A percentile compares a stretch with the other conserved stretches of the same genome.
These are phyloP conservation scores for Xylaria grammica DNA, from an alignment of 495 filamentous ascomycete genomes.

Conservation along the genomic window DNA sequence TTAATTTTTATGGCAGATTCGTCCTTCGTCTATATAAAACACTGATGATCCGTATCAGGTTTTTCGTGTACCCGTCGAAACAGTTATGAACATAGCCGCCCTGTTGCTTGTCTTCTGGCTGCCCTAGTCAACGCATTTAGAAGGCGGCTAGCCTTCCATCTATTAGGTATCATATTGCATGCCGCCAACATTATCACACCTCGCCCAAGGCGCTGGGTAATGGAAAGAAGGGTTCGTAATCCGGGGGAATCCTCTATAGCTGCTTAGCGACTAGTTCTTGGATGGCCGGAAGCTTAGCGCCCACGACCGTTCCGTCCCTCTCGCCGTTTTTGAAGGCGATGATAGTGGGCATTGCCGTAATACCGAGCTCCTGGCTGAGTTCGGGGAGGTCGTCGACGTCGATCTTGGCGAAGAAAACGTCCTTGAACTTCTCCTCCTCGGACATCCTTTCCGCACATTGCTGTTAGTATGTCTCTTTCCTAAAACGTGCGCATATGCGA, in stretches of 20 bases:
- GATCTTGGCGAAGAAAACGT: conserved; percentile 83
- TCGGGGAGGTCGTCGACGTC: conserved; percentile 85
- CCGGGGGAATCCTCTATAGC: neutral
- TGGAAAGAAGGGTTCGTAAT: neutral
- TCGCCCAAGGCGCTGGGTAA: neutral
- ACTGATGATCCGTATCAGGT: neutral
- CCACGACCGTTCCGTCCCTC: conserved; percentile 70
- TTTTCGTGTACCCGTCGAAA: neutral
- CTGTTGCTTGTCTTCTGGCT: neutral
- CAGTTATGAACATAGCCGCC: neutral
- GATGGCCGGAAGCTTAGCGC: conserved; percentile 76
- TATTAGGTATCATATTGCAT: neutral
- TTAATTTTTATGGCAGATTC: neutral
- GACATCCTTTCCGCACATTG: conserved; percentile 15
- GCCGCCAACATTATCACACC: neutral
- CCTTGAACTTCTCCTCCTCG: conserved; percentile 31
- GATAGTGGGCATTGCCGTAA: conserved; percentile 98
- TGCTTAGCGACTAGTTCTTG: conserved; percentile 54
- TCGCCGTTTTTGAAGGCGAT: conserved; percentile 80
- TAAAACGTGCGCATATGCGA: neutral
- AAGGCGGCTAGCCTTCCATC: neutral
- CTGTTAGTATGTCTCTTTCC: conserved; percentile 21
- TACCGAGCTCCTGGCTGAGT: conserved; percentile 76
- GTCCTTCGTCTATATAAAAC: neutral
- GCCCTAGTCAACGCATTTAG: neutral